Conservation (phyloP, 805 yeast genomes). For the Starmerella khaoyaiensis region DNA sequence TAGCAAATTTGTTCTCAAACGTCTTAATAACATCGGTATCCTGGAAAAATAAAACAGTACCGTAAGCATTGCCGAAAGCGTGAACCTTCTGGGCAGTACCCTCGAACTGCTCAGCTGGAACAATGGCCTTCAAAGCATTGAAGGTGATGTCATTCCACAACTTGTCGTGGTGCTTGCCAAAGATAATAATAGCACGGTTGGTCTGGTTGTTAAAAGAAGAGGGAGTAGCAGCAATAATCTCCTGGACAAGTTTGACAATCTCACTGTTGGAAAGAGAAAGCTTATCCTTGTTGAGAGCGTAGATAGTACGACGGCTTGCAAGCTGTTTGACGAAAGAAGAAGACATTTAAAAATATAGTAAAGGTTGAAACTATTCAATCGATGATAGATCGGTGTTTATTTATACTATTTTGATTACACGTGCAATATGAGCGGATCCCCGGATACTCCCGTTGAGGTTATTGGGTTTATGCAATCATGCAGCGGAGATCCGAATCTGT, state of each 20-base stretch:
- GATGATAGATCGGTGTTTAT: no score
- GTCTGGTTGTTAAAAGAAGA: conserved; percentile 42
- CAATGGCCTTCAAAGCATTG: conserved; percentile 25
- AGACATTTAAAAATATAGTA: conserved; percentile 7
- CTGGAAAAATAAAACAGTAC: conserved; percentile 38
- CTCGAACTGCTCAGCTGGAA: conserved; percentile 29
- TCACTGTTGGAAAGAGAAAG: conserved; percentile 33
- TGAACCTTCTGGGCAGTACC: conserved; percentile 34
- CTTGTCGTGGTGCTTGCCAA: conserved; percentile 35
- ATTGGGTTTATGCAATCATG: no score
- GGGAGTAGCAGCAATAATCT: conserved; percentile 38
- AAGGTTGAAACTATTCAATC: no score
- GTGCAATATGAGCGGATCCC: no score
- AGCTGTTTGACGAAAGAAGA: conserved; percentile 17
- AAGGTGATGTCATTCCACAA: conserved; percentile 35
- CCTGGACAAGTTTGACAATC: conserved; percentile 33
- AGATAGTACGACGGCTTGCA: conserved; percentile 37
- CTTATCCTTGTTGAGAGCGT: conserved; percentile 34
- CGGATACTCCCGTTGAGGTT: no score
- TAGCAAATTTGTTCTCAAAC: conserved; percentile 35
- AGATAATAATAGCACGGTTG: conserved; percentile 36
- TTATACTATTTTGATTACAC: no score
- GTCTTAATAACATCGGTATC: conserved; percentile 32
- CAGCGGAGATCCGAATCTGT: no score
- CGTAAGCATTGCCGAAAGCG: conserved; percentile 35